These are phyloP conservation scores for Metschnikowia peoriensis DNA, from an alignment of 805 yeast genomes.

Conservation along the genomic window DNA sequence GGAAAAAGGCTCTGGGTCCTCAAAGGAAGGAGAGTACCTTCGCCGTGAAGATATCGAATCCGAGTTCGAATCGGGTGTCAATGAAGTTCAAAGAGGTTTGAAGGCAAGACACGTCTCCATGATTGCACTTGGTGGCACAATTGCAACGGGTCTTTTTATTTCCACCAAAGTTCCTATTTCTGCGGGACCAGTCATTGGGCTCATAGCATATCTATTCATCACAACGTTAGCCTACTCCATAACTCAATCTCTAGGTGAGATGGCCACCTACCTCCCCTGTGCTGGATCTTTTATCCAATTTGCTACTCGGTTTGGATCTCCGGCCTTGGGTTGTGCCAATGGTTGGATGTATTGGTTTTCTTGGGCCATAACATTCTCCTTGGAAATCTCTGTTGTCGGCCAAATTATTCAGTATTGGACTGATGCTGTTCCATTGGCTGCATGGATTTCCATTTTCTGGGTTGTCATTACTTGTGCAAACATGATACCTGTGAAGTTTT, in stretches of 20 bases:
- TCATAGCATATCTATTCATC: constrained; percentile 65
- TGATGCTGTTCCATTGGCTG: constrained; percentile 63
- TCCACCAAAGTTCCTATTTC: constrained; percentile 56
- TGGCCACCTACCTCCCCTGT: constrained; percentile 79
- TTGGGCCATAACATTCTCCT: constrained; percentile 74
- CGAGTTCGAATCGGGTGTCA: constrained; percentile 11
- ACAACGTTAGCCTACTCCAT: constrained; percentile 64
- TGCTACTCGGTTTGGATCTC: constrained; percentile 64
- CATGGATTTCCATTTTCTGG: constrained; percentile 69
- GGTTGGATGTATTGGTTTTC: constrained; percentile 77
- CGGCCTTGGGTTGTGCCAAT: constrained; percentile 70
- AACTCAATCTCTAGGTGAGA: constrained; percentile 73
- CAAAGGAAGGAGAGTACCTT: constrained; percentile 20
- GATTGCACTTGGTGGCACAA: constrained; percentile 79
- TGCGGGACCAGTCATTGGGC: constrained; percentile 69
- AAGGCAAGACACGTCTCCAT: constrained; percentile 68
- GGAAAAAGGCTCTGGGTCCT: constrained; percentile 15
- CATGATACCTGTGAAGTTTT: constrained; percentile 64
- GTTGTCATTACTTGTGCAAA: constrained; percentile 52
- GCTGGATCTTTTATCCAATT: constrained; percentile 69
- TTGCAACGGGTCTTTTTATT: constrained; percentile 75
- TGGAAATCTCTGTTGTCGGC: constrained; percentile 70
- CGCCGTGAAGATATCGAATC: constrained; percentile 18
- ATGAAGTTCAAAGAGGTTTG: constrained; percentile 54
- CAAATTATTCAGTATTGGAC: constrained; percentile 66